Base-by-base conservation (phyloP, 768 basidiomycete species). In the Russula sp. region DNA sequence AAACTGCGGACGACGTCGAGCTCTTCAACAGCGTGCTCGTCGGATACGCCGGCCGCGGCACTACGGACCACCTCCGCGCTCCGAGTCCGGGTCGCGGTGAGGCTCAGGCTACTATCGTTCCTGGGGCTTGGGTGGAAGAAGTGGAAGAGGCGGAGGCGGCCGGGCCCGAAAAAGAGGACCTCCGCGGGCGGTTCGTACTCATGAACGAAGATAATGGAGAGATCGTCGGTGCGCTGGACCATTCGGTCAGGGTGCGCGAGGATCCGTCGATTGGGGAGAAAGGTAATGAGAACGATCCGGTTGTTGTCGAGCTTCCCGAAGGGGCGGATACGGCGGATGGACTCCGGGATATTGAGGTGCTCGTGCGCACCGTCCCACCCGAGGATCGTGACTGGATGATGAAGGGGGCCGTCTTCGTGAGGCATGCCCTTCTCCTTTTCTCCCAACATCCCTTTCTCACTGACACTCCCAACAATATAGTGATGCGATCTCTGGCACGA, bases 171-270 rank as follows among this genome's bases (percentile, higher is more conserved):
- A 52, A 60, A 1, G 56, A 60, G 18, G 66, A 65, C 32, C 54
- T 67, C n/a, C 64, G 66, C 13, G 66, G 66, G 16, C 64, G 66
- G 3, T 67, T 67, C 41, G 65, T 65, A 2, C 64, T 67, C 39
- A 38, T 67, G 53, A 65, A 67, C 35, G 66, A 65, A 47, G 64
- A 57, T 11, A 41, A 51, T 11, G 60, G 64, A 7, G 60, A 67
- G 57, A 43, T 67, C 18, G 56, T 67, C 46, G 64, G 60, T 11
- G 41, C 66, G 55, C 54, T 67, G 34, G 66, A 65, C 25, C 22
- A 42, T 10, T 57, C 60, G 10, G 49, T 67, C 7, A 36, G 41
- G 18, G 66, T 67, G 25, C n/a, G 11, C 7, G 66, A 67, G 45
- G 66, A 67, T n/a, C 55, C 60, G 45, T 58, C 58, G 20, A 54